These are phyloP conservation scores for Ogataea naganishii DNA, from an alignment of 805 yeast genomes.

Conservation along the genomic window DNA sequence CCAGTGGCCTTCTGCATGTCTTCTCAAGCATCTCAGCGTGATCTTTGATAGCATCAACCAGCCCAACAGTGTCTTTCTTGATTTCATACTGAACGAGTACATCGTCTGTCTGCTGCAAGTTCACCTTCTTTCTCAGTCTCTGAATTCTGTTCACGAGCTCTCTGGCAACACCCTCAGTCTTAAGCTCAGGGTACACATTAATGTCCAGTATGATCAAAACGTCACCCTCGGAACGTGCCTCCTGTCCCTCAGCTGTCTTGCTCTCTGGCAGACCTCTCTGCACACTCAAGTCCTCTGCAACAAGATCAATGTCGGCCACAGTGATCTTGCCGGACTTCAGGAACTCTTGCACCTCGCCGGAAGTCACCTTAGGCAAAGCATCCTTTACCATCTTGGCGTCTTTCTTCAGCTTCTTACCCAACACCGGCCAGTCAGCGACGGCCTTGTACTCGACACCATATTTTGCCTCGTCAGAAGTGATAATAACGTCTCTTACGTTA, in stretches of 20 bases:
- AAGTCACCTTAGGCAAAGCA: conserved; percentile 75
- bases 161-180: conserved; percentile 92
- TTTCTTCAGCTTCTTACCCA: conserved; percentile 93
- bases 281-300: conserved; percentile 83
- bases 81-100: conserved; percentile 77
- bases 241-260: conserved; percentile 61
- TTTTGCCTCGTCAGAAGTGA: conserved; percentile 83
- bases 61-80: conserved; percentile 58
- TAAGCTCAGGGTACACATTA: conserved; percentile 77
- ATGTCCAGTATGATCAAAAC: conserved; percentile 86
- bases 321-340: conserved; percentile 63
- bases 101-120: conserved; percentile 91
- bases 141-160: conserved; percentile 96
- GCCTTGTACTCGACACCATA: conserved; percentile 90
- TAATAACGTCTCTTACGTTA: conserved; percentile 79
- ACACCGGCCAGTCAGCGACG: conserved; percentile 98
- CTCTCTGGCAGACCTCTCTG: conserved; percentile 79
- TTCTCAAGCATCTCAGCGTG: conserved; percentile 68
- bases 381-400: conserved; percentile 92
- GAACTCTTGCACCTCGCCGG: conserved; percentile 75
- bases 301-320: conserved; percentile 85
- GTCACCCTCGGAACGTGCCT: conserved; percentile 80
- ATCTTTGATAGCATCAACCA: conserved; percentile 49
- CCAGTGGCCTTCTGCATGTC: conserved; percentile 63
- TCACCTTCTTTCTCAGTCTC: conserved; percentile 93